These are phyloP conservation scores for Colletotrichum sp. DNA, from an alignment of 2,329 filamentous ascomycete species.

Conservation along the genomic window DNA sequence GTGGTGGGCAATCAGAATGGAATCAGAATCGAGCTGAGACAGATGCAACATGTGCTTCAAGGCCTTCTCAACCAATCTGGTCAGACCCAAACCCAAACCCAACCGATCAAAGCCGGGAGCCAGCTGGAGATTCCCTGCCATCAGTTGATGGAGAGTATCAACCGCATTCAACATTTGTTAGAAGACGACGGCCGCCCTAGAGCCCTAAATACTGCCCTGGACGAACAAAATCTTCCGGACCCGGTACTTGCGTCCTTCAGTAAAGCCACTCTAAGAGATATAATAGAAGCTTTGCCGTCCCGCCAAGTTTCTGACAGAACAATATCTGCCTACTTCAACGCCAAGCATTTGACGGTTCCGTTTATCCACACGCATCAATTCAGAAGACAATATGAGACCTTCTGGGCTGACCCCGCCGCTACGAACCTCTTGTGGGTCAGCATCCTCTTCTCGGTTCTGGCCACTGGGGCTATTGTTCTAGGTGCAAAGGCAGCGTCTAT, in stretches of 20 bases:
- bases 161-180: conserved; percentile 40
- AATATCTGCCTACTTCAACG: conserved; percentile 41
- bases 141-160: conserved; percentile 19
- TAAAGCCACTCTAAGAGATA: conserved; percentile 32
- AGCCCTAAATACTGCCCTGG: not conserved
- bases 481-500: conserved; percentile 28
- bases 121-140: not conserved
- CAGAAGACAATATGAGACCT: conserved; percentile 50
- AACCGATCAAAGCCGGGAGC: not conserved
- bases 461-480: conserved; percentile 41
- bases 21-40: conserved; percentile 42
- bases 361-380: conserved; percentile 49
- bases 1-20: conserved; percentile 20
- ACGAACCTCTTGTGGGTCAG: conserved; percentile 55
- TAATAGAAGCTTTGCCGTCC: conserved; percentile 37
- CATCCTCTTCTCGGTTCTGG: conserved; percentile 52
- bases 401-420: conserved; percentile 45
- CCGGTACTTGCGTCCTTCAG: conserved; percentile 33
- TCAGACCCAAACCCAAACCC: not conserved
- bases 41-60: conserved; percentile 45
- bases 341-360: conserved; percentile 39
- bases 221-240: conserved; percentile 21
- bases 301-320: conserved; percentile 39
- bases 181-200: conserved; percentile 17
- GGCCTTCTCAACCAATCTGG: conserved; percentile 25